Base-by-base conservation (phyloP, 2,329 filamentous ascomycete genomes). In the Plectosphaerella sp. region DNA sequence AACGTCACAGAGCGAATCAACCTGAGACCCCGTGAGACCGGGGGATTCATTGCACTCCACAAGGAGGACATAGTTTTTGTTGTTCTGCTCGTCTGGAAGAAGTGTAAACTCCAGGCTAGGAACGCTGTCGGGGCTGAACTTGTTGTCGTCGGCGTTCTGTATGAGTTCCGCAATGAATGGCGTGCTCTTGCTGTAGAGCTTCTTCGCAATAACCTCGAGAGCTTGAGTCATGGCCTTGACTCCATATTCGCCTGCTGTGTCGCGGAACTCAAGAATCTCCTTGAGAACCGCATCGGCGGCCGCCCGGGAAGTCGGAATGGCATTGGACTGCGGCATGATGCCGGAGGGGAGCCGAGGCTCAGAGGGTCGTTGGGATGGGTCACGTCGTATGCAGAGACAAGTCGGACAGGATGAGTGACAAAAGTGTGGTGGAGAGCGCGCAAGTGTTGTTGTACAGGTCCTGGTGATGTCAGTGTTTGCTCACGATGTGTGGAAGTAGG, bases 141-240 rank as follows among this genome's bases (percentile, higher is more conserved):
- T 52, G 54, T 69, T 69, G 58, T 71, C 69, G 51, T 72, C 69
- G 8, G 67, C 69, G 58, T 72, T 72, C 51, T 72, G 69, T 35
- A 72, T 50, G 59, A 72, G 58, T 48, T 72, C 70, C 12, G 67
- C 59, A 10, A 72, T 55, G 55, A 71, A 72, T 52, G 66, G 67
- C 4, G 67, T 64, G 3, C 58, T 51, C 28, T 57, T 61, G 41
- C 54, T 53, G 50, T 71, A 68, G 6, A 69, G 58, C 11, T 42
- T 20, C 11, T 28, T n/a, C 7, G 39, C 16, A 16, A 50, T 14
- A 4, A 41, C 16, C 1, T 48, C 20, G 15, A 48, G 47, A 16
- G 35, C 22, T 3, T 37, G n/a, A 6, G 2, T 20, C 5, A 48
- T 18, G 20, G 8, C 39, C 16, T 22, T 33, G 28, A 33, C 8